These are phyloP conservation scores for Moricandia moricandioides DNA, from an alignment of 345 rosid genomes.

Conservation along the genomic window DNA sequence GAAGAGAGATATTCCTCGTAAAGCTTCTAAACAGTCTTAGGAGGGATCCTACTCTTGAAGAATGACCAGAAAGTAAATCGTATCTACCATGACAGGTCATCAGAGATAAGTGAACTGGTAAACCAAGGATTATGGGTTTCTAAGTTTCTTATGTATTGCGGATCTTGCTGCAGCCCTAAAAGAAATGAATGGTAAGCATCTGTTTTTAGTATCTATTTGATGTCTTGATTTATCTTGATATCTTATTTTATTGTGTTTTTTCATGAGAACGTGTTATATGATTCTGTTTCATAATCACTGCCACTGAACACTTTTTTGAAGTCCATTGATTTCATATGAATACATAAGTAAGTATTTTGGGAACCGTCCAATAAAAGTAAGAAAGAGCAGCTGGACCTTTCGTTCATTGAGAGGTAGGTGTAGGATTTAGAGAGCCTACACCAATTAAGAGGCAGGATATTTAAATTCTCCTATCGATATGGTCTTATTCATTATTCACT, in stretches of 20 bases:
- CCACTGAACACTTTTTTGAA: background rate
- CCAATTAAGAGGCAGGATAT: too few relatives aligned
- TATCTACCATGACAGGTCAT: slow-evolving; percentile 58
- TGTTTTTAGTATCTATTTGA: background rate
- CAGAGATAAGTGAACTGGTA: slow-evolving; percentile 93
- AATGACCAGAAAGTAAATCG: background rate
- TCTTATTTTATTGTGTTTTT: background rate
- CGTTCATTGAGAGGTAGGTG: too few relatives aligned
- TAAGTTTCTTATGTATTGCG: slow-evolving; percentile 81
- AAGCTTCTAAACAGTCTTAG: too few relatives aligned
- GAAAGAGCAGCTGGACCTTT: slow-evolving; percentile 87
- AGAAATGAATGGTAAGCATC: slow-evolving; percentile 83
- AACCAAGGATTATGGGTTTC: slow-evolving; percentile 95
- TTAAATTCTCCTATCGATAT: too few relatives aligned
- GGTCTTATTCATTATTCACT: too few relatives aligned
- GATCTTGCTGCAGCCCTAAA: slow-evolving; percentile 91
- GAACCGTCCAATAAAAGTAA: slow-evolving; percentile 85
- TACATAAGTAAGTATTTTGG: slow-evolving; percentile 91
- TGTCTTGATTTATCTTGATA: background rate
- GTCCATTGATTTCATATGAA: slow-evolving; percentile 11
- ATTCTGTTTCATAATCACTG: background rate
- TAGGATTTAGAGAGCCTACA: too few relatives aligned
- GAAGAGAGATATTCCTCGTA: too few relatives aligned
- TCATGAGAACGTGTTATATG: background rate
- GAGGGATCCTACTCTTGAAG: too few relatives aligned